Base-by-base conservation (phyloP, 768 basidiomycete species). In the Daedaleopsis sinensis region DNA sequence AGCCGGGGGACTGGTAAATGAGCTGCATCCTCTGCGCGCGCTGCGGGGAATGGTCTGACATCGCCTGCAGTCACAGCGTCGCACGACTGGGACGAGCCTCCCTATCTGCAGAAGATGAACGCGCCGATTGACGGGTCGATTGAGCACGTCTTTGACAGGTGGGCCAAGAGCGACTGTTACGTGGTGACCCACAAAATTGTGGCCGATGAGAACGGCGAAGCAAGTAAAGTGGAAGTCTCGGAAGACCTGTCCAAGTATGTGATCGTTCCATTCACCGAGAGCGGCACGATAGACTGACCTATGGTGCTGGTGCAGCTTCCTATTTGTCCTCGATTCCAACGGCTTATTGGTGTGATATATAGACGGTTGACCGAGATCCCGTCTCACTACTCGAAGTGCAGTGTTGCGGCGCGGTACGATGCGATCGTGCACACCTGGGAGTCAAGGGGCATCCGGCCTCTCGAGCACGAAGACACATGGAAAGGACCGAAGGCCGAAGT, bases 341-440 rank as follows among this genome's bases (percentile, higher is more conserved):
- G 70, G 12, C 71, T 71, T 65, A 71, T 72, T 47, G 72, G 71
- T 19, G 69, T 73, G 36, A 68, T 73, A 19, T 72, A 73, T 57
- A 55, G 69, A 13, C 66, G 61, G 4, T 52, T 55, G 18, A 70
- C 72, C 7, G 71, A 73, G 49, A 44, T 67, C 1, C 64, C 64
- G 60, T 72, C 71, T 49, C 72, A 72, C 57, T 73, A 73, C 55
- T 65, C 65, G 5, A 62, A 55, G 42, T 71, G 70, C 65, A 66
- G 62, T 39, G 62, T 65, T 1, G 70, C 69, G 11, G 56, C 66
- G 19, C 72, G 72, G 61, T 71, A 68, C 52, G 72, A 72, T 55
- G 68, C 65, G n/a, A 57, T 71, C 9, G 68, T 54, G 6, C 62
- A 68, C 58, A 42, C 68, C 23, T 61, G 65, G 37, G 21, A 67